Percentiles rank a stretch among this genome's conserved stretches.
Conservation (phyloP, 1,284 basidiomycete species). For the Trichosporon asahii region DNA sequence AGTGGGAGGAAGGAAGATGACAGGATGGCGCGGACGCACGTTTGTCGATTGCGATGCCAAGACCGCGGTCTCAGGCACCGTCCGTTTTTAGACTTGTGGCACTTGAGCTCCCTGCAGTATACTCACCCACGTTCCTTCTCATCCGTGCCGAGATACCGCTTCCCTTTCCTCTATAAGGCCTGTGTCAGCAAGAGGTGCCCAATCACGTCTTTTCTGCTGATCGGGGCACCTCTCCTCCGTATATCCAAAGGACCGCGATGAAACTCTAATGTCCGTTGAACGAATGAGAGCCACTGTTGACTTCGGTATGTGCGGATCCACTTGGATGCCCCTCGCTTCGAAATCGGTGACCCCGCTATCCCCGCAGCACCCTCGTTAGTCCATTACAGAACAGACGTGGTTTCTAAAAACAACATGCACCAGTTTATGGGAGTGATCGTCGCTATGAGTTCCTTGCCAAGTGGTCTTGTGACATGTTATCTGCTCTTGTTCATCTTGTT, state of each 20-base stretch:
- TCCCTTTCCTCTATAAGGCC: neutral
- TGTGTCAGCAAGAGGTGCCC: neutral
- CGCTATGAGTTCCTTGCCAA: neutral
- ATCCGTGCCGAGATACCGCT: neutral
- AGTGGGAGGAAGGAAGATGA: neutral
- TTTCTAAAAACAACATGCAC: neutral
- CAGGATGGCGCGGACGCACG: neutral
- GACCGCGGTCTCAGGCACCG: slow-evolving; percentile 4
- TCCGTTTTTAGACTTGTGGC: slow-evolving; percentile 4
- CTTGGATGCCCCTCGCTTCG: neutral
- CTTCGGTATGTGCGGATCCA: slow-evolving; percentile 1
- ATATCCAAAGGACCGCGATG: neutral
- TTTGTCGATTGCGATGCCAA: slow-evolving; percentile 4
- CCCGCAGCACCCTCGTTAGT: neutral
- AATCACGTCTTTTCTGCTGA: neutral
- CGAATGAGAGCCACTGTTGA: neutral
- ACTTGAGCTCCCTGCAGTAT: neutral
- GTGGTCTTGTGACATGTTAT: slow-evolving; percentile 3
- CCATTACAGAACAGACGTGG: neutral
- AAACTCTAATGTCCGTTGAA: neutral
- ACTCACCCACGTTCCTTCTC: neutral
- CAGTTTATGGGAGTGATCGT: neutral
- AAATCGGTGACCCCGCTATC: neutral
- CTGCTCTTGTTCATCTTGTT: neutral
- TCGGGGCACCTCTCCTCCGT: neutral